Percentiles rank a stretch among this genome's conserved stretches.
These are phyloP conservation scores for Euclidium syriacum DNA, from an alignment of 345 rosid species.

Conservation along the genomic window DNA sequence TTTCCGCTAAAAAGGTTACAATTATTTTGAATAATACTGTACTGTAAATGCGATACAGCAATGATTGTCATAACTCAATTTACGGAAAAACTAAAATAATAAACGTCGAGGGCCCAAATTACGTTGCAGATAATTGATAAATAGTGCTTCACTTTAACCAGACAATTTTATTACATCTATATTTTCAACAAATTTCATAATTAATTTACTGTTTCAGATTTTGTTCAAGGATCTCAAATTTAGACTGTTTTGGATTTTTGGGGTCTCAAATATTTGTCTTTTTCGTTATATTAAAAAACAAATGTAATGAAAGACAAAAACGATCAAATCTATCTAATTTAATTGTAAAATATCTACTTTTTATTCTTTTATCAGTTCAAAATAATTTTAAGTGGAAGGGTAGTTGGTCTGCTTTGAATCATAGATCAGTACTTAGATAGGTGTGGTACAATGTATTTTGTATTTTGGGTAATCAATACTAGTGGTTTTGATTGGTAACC, in stretches of 20 bases:
- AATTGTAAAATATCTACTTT: background rate
- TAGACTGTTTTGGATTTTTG: background rate
- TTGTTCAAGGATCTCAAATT: background rate
- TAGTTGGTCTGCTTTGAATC: too few species aligned
- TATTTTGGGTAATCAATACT: too few species aligned
- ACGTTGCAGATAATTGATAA: conserved; percentile 11
- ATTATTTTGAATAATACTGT: conserved; percentile 18
- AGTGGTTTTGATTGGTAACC: too few species aligned
- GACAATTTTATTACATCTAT: background rate
- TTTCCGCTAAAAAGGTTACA: conserved; percentile 12
- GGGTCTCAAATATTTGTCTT: background rate
- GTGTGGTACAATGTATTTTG: too few species aligned
- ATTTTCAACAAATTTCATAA: conserved; percentile 8
- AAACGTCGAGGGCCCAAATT: conserved; percentile 22
- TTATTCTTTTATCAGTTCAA: background rate
- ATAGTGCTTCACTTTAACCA: conserved; percentile 17
- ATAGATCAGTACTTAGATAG: too few species aligned
- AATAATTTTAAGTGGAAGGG: background rate
- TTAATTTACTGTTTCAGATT: background rate
- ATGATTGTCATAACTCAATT: conserved; percentile 24
- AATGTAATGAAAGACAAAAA: conserved; percentile 1
- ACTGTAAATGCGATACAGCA: conserved; percentile 15
- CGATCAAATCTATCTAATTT: conserved; percentile 9
- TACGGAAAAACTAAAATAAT: conserved; percentile 13
- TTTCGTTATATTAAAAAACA: background rate